Evolutionary conservation across 2,329 filamentous ascomycete genomes (phyloP).

Genomic region (Aspergillus jensenii): DNA sequence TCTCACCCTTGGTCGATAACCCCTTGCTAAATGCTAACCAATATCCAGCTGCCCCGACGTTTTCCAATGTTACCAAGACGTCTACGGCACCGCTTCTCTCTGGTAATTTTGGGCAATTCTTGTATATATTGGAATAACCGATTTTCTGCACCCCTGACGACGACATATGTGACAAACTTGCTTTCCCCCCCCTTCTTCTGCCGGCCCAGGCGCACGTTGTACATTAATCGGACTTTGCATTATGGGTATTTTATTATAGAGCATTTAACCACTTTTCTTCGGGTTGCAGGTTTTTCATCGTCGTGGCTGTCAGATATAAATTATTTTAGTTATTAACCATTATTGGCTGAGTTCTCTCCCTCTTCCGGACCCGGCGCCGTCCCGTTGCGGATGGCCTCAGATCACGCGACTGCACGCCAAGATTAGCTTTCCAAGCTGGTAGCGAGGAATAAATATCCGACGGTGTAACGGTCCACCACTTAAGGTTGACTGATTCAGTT

Average conservation of each 20-base stretch:
- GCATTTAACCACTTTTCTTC: neutral
- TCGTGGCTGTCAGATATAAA: too few relatives aligned
- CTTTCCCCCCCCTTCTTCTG: constrained; percentile 8
- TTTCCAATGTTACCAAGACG: constrained; percentile 61
- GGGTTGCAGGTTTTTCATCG: neutral
- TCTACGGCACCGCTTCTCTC: constrained; percentile 49
- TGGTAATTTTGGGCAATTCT: constrained; percentile 25
- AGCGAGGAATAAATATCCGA: too few relatives aligned
- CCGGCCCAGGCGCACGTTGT: constrained; percentile 4
- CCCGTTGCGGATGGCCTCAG: too few relatives aligned
- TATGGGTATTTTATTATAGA: neutral
- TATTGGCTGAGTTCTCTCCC: too few relatives aligned
- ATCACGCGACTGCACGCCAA: too few relatives aligned
- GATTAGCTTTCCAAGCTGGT: too few relatives aligned
- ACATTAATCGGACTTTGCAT: constrained; percentile 10
- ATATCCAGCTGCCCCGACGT: constrained; percentile 57
- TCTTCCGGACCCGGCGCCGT: too few relatives aligned
- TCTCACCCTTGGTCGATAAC: neutral
- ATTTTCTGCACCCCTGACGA: constrained; percentile 4
- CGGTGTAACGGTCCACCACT: too few relatives aligned
- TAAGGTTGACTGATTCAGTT: too few relatives aligned
- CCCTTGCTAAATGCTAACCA: constrained; percentile 1
- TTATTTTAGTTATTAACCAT: too few relatives aligned
- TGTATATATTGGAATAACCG: constrained; percentile 19
- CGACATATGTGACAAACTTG: constrained; percentile 7